A percentile compares a stretch with the other conserved stretches of the same genome.
These are phyloP conservation scores for Coccinonectria pachysandricola DNA, from an alignment of 2,329 filamentous ascomycete species.

Conservation along the genomic window DNA sequence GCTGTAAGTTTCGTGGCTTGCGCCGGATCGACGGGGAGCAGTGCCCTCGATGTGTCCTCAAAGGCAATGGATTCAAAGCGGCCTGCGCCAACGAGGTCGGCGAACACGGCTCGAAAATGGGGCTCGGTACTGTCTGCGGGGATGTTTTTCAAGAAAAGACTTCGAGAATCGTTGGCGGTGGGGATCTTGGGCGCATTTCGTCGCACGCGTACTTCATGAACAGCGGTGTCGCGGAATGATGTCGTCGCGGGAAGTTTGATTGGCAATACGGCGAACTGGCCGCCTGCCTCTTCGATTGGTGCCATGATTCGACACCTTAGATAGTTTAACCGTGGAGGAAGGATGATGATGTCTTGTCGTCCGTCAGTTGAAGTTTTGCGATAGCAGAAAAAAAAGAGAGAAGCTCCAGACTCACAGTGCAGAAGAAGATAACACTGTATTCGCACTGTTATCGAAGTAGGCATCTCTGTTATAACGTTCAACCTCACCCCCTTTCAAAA, in stretches of 20 bases:
- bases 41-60: slow-evolving; percentile 45
- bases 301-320: too few species aligned
- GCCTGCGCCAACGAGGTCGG: slow-evolving; percentile 62
- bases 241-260: slow-evolving; percentile 54
- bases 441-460: too few species aligned
- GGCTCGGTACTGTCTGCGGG: slow-evolving; percentile 72
- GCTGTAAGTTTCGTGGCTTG: slow-evolving; percentile 31
- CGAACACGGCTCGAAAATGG: slow-evolving; percentile 68
- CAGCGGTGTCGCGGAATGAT: slow-evolving; percentile 50
- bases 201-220: slow-evolving; percentile 81
- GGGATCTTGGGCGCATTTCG: slow-evolving; percentile 72
- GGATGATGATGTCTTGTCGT: too few species aligned
- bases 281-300: slow-evolving; percentile 17
- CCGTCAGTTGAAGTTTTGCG: too few species aligned
- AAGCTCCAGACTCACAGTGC: too few species aligned
- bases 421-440: too few species aligned
- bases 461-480: too few species aligned
- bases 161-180: slow-evolving; percentile 62
- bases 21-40: slow-evolving; percentile 35
- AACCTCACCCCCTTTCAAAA: too few species aligned
- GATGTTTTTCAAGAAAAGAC: slow-evolving; percentile 83
- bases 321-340: too few species aligned
- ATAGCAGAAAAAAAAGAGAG: too few species aligned
- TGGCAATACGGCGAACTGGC: slow-evolving; percentile 60
- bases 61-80: slow-evolving; percentile 72